Evolutionary conservation across 129 eudicot genomes (phyloP), one percentile per base, ranked within the genome.

Genomic region (Artemisia tridentata): DNA sequence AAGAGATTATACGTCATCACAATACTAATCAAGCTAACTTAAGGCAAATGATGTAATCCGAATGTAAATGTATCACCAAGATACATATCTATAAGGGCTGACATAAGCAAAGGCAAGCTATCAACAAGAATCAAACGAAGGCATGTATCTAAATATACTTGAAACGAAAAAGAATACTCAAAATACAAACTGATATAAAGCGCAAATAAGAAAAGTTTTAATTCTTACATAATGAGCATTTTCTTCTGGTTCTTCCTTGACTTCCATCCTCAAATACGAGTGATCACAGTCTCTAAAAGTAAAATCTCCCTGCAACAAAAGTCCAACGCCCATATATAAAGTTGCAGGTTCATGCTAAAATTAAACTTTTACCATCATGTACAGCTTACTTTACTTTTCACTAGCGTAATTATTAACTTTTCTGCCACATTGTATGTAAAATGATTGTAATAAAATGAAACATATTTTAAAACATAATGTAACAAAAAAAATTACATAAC

Each of bases 211-310:
- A 41, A 59, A 45, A 68, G 67, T 56, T n/a, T n/a, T 67, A 25
- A 56, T 14, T 3, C 83, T 82, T 86, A 86, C 88, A 67, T 47
- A 57, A 20, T 77, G 7, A 58, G 56, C 61, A 20, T 41, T 51
- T 80, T 80, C 85, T 77, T 80, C 76, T 41, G 83, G 63, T 27
- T 71, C 76, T 75, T 80, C 83, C 11, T 56, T 65, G 31, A 62
- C 83, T 71, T 78, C 91, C 91, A 82, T 86, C 19, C 25, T 54
- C 55, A 74, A 68, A 63, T 55, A 63, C 11, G 19, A 61, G 41
- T 29, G 49, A 50, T 54, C 19, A 41, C 45, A 10, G 45, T 18
- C 38, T 31, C 29, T 65, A 48, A 3, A 20, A 19, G n/a, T n/a
- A 49, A 27, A 58, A 12, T 21, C 17, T 15, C 31, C 81, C 79